Base-by-base conservation (phyloP, 306 rosid genomes). In the Boehmeria nivea region DNA sequence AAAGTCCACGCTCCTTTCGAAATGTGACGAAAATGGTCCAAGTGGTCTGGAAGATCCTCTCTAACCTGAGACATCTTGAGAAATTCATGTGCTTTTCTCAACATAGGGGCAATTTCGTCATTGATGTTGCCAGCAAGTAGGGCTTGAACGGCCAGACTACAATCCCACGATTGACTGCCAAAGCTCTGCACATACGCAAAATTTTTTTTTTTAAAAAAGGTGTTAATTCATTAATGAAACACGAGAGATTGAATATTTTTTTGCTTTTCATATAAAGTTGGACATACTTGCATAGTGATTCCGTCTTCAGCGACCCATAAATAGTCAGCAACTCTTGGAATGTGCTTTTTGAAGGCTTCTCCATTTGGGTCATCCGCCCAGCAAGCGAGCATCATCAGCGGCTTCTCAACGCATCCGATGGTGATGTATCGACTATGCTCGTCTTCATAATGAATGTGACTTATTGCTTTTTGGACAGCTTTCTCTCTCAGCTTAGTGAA, bases 1-100 rank as follows among this genome's bases (percentile, higher is more conserved):
- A 75, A 69, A 3, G 80, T 54, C 80, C 80, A 75, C 0, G 22
- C 58, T 21, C 80, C 80, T 65, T 69, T 69, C 0, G 80, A 69
- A 18, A 65, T 69, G 54, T 75, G 80, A n/a, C 72, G 76, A 13
- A 25, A 70, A 59, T 54, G 62, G 12, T 37, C 24, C 43, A 14
- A 3, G 10, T 49, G 53, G 38, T 75, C 76, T 0, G 60, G 38
- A 24, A 69, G 70, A 60, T 75, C 61, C 1, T 59, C 54, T 43
- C 71, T 65, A 4, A 74, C 38, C 60, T 74, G 16, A 21, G 75
- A 68, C 24, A 16, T 53, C 43, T 64, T 74, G 3, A 74, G 17
- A 33, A 69, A 65, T 3, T 70, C 67, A 4, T 75, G 81, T 18
- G 47, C 66, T 70, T 61, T 70, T 4, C 20, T 38, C 2, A 75